Percentiles rank a stretch among this genome's conserved stretches.
Evolutionary conservation across 2,329 filamentous ascomycete species (phyloP).

Genomic region (Lithohypha guttulata): DNA sequence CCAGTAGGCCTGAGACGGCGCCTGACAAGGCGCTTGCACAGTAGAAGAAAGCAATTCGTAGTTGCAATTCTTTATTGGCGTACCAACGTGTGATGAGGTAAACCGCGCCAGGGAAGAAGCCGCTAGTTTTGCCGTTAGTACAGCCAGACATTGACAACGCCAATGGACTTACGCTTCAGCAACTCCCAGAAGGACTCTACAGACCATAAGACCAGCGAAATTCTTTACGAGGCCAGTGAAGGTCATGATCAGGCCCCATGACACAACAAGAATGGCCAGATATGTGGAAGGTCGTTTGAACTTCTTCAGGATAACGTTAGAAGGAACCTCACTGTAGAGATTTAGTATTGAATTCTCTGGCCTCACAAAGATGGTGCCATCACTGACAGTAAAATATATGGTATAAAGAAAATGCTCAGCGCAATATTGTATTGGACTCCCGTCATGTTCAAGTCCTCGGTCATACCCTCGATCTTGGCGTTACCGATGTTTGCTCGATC

Average conservation of each 20-base stretch:
- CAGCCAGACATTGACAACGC: no score
- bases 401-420: conserved; percentile 72
- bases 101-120: conserved; percentile 29
- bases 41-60: conserved; percentile 34
- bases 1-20: conserved; percentile 20
- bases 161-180: conserved; percentile 24
- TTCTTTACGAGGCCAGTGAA: conserved; percentile 37
- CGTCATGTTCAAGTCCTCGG: conserved; percentile 51
- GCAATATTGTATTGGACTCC: conserved; percentile 53
- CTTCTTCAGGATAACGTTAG: conserved; percentile 10
- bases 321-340: conserved; percentile 10
- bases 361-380: no score
- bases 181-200: conserved; percentile 29
- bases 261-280: conserved; percentile 6
- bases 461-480: conserved; percentile 50
- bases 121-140: no score
- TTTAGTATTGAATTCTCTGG: no score
- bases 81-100: conserved; percentile 35
- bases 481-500: conserved; percentile 62
- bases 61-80: conserved; percentile 31
- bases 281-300: conserved; percentile 8
- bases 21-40: conserved; percentile 13
- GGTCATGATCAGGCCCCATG: conserved; percentile 23
- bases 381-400: conserved; percentile 12
- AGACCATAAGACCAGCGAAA: conserved; percentile 33